Evolutionary conservation across 495 filamentous ascomycete genomes (phyloP), one percentile per base, ranked within the genome.

Genomic region (Lepidopterella palustris): DNA sequence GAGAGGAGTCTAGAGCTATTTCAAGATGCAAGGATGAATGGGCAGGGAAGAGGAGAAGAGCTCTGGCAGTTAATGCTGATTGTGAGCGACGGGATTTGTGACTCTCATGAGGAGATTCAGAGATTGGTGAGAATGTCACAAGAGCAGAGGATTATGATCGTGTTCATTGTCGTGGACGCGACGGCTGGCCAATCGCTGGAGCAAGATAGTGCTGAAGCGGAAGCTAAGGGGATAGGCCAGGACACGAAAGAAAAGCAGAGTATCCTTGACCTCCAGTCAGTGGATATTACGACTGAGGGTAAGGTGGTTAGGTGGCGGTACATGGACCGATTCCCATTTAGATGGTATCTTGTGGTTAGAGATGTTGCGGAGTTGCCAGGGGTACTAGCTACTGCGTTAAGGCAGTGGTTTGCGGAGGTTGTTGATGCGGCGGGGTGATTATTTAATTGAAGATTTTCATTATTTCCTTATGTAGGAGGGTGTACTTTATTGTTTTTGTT

Each of bases 21-120:
- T 78, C 84, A 85, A 9, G 81, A 86, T 24, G 91, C 90, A 11
- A 77, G 90, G 31, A 73, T 76, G 65, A 80, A 82, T 63, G 72
- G 76, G n/a, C 76, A 74, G 8, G 76, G 78, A 13, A 78, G 79
- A n/a, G 79, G 79, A 11, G 82, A 85, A 11, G 91, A 96, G 60
- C 83, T 96, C n/a, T 99, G 93, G 95, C 95, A 99, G 75, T 77
- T 99, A 1, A 83, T 91, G 56, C 80, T 99, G 28, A 88, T 99
- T 60, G 84, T 99, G 25, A 92, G 87, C 0, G 95, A 99, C 66
- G 95, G 95, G 21, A 82, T 97, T 26, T 95, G 89, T 58, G 89
- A 95, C 64, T 86, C 89, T 42, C 92, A 96, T 70, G 89, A 87
- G n/a, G 78, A 80, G 0, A 86, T 99, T 57, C 78, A 84, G 10